phyloP scores from a whole-genome alignment of 1,139 yeast genomes.

The Candida mesenterica region DNA sequence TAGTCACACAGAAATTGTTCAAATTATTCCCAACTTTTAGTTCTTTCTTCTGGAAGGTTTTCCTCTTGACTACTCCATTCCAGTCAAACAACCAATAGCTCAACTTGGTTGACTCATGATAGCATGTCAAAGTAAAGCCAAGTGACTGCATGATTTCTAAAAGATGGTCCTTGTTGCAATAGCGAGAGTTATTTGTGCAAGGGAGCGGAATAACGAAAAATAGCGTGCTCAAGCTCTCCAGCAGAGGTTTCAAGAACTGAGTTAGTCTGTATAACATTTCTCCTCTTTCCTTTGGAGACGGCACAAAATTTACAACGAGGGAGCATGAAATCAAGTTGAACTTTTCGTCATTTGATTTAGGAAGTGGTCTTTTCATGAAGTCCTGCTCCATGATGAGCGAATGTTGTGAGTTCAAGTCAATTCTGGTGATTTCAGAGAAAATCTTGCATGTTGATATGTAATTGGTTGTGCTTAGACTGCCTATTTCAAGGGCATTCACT shows the following conservation, averaged over 20 bases:
- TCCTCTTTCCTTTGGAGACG: slow-evolving; percentile 69
- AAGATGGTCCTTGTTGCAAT: slow-evolving; percentile 50
- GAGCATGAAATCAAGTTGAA: slow-evolving; percentile 79
- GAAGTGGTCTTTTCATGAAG: slow-evolving; percentile 75
- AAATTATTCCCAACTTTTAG: slow-evolving; percentile 50
- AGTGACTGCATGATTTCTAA: slow-evolving; percentile 50
- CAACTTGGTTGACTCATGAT: slow-evolving; percentile 68
- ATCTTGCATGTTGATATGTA: slow-evolving; percentile 58
- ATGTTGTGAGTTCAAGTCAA: slow-evolving; percentile 82
- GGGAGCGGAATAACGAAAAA: slow-evolving; percentile 89
- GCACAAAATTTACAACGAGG: slow-evolving; percentile 83
- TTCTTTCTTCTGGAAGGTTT: slow-evolving; percentile 41
- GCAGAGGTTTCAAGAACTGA: slow-evolving; percentile 48
- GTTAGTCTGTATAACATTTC: slow-evolving; percentile 67
- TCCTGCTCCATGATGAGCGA: slow-evolving; percentile 72
- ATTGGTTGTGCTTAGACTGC: slow-evolving; percentile 70
- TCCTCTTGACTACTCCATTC: slow-evolving; percentile 27
- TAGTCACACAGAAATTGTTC: slow-evolving; percentile 62
- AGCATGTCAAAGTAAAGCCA: slow-evolving; percentile 52
- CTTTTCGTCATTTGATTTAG: slow-evolving; percentile 38
- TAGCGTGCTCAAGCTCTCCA: slow-evolving; percentile 32
- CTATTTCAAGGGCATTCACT: slow-evolving; percentile 69
- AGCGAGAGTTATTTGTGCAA: slow-evolving; percentile 79
- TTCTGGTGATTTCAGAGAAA: slow-evolving; percentile 52
- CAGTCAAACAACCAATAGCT: slow-evolving; percentile 70